Base-by-base conservation (phyloP, 345 rosid genomes). In the Brassica rapa region DNA sequence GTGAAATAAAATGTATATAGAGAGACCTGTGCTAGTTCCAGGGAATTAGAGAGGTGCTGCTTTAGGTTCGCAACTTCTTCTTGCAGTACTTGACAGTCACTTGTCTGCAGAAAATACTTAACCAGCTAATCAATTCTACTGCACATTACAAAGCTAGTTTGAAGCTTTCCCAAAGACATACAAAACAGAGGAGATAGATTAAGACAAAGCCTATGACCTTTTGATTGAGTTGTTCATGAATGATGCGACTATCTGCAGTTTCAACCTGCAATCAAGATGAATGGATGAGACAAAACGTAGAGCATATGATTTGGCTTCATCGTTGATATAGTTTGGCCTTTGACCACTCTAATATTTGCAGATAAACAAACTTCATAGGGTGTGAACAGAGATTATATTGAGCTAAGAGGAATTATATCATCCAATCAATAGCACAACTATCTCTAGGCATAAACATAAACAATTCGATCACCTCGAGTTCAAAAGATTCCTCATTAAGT, bases 401-500 rank as follows among this genome's bases (percentile, higher is more conserved):
- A 60, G 79, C 35, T 67, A 39, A 57, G 60, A 67, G 7, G 19
- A 29, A 68, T 43, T 8, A 24, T 35, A 35, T 24, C 33, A 49
- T 70, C 6, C 15, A 70, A 24, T 51, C 70, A 72, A 2, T n/a
- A 46, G 53, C 56, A 66, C 59, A 60, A 67, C 68, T 56, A 72
- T 30, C 32, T 66, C 25, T 57, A 78, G 24, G 32, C 19, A 19
- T 19, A 19, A 19, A 19, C 68, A 53, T 21, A 55, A 68, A 53
- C 3, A 43, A 85, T 72, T 5, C 4, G 5, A 33, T 35, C 39
- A 93, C 99, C 99, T 95, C 91, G 30, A 95, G 97, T 81, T 91
- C 98, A 57, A 93, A 90, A 46, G 94, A 91, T 85, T 89, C 91
- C 85, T 93, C 99, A 85, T 88, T 89, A 82, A 95, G 83, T 81